These are phyloP conservation scores for Xylaria venustula DNA, from an alignment of 495 filamentous ascomycete species.

Conservation along the genomic window DNA sequence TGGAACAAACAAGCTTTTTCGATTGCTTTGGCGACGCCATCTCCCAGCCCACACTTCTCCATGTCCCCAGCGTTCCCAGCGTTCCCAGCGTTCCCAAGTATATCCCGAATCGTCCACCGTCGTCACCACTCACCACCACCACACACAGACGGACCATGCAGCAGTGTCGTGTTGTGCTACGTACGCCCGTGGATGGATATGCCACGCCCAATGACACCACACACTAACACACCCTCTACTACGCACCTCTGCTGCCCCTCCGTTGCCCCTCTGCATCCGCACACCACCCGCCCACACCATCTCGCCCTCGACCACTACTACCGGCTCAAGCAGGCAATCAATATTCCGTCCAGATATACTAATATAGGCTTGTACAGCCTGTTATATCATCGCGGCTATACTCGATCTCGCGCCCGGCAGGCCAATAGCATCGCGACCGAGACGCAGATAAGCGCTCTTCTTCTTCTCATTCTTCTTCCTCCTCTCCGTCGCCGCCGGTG, in stretches of 20 bases:
- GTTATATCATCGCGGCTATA: slow-evolving; percentile 10
- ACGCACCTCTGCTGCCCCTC: not conserved
- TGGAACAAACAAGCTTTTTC: slow-evolving; percentile 17
- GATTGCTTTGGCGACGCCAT: not conserved
- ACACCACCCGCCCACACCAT: slow-evolving; percentile 1
- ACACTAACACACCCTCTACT: not conserved
- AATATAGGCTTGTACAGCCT: slow-evolving; percentile 13
- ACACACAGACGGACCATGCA: no score
- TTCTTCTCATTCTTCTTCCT: not conserved
- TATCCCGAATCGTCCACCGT: no score
- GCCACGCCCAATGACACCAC: not conserved
- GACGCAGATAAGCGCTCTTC: slow-evolving; percentile 11
- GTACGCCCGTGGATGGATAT: no score
- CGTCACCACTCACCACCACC: not conserved
- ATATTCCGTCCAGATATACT: slow-evolving; percentile 5
- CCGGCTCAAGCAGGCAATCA: slow-evolving; percentile 4
- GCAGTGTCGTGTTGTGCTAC: no score
- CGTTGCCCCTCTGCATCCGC: not conserved
- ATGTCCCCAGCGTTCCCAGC: no score
- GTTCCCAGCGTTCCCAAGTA: no score
- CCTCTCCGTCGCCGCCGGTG: not conserved
- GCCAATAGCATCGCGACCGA: slow-evolving; percentile 6
- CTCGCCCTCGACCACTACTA: no score
- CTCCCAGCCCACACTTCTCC: slow-evolving; percentile 4
- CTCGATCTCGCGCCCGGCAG: not conserved